Evolutionary conservation across 1,284 basidiomycete species (phyloP), one percentile per base, ranked within the genome.

Genomic region (Crucibulum parvulum): DNA sequence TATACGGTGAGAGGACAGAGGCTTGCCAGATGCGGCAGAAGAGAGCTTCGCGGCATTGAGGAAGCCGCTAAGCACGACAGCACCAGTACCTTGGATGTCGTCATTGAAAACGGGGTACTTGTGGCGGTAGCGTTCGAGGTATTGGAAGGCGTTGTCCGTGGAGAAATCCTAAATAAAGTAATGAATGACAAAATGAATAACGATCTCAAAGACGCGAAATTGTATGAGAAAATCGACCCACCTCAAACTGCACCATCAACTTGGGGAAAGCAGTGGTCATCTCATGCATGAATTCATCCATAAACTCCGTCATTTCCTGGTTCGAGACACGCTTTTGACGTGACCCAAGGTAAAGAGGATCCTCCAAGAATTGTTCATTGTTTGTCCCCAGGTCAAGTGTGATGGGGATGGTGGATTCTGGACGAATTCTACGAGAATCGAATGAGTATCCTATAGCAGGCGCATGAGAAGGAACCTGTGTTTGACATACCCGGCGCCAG

Each of bases 211-310:
- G 35, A 51, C 41, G 15, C 51, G 54, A 47, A 47, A 41, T 41
- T 37, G 53, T 45, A 37, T 24, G 24, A 24, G 24, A 24, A 24
- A 24, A 24, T 24, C 24, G 51, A 48, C 36, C 16, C 56, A 86
- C 88, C 80, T 98, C 96, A 71, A 97, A 97, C 77, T 98, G 96
- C 58, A 97, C 84, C 69, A 97, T 85, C 55, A 94, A 85, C 73
- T 93, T 91, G 1, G 96, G 95, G 82, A 91, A 94, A 51, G 84
- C 80, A 43, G 74, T 71, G 34, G 84, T 78, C 81, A 95, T 92
- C 71, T 93, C 94, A 36, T 80, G 74, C 94, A 98, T 96, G 76
- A 98, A 96, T 73, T 94, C 92, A 71, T 97, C 94, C 89, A 98
- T 93, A 75, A 98, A 96, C 61, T 85, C 90, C 51, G 84, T 81